Evolutionary conservation across 176 grass and related monocot genomes (phyloP).

Genomic region (Musa troglodytarum): DNA sequence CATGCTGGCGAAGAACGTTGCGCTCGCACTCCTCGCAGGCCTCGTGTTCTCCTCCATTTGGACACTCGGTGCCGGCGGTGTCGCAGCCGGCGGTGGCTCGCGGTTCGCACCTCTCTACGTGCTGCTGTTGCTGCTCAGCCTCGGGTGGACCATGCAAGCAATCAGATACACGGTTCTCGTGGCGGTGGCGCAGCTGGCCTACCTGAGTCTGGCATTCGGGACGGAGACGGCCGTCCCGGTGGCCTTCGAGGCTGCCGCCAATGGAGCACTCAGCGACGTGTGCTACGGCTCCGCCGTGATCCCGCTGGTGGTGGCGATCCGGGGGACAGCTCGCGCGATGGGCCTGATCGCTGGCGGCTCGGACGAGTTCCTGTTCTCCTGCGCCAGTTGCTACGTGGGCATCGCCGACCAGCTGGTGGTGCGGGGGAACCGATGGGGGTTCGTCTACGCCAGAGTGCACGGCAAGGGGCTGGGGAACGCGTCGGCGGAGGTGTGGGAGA

Average conservation of each 20-base stretch:
- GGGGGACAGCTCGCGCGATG: conserved; percentile 50
- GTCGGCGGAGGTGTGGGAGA: conserved; percentile 69
- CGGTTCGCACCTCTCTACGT: conserved; percentile 43
- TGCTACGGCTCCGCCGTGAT: conserved; percentile 55
- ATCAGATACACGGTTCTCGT: conserved; percentile 50
- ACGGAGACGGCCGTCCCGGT: background rate
- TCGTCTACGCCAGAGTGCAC: conserved; percentile 43
- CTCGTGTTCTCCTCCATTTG: conserved; percentile 62
- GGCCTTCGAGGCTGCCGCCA: conserved; percentile 28
- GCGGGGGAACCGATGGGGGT: conserved; percentile 69
- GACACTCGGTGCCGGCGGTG: conserved; percentile 63
- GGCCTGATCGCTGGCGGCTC: conserved; percentile 30
- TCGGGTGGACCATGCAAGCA: conserved; percentile 84
- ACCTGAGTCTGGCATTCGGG: conserved; percentile 30
- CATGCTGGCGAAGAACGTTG: conserved; percentile 26
- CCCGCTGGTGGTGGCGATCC: conserved; percentile 35
- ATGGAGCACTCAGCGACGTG: conserved; percentile 53
- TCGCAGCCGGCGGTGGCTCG: conserved; percentile 43
- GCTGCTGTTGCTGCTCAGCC: conserved; percentile 56
- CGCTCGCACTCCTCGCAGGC: conserved; percentile 43
- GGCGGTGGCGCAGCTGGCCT: conserved; percentile 54
- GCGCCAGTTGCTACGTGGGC: conserved; percentile 43
- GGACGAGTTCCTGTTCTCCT: conserved; percentile 80
- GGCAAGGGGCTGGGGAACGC: conserved; percentile 57
- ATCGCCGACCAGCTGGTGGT: conserved; percentile 54